Evolutionary conservation across 1,139 yeast genomes (phyloP), one percentile per base, ranked within the genome.

Genomic region (Lodderomyces elongisporus): DNA sequence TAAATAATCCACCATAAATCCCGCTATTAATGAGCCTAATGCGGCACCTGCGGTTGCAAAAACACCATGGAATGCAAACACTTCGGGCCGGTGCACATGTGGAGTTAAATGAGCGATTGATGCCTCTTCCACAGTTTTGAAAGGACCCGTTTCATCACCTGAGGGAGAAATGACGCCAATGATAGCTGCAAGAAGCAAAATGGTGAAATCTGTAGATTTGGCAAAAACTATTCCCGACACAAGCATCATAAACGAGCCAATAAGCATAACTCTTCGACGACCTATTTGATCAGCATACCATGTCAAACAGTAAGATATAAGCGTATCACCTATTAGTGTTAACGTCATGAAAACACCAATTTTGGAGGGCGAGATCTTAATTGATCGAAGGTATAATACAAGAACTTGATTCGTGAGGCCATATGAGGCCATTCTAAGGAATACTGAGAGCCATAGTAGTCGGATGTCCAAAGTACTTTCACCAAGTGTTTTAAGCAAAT

Each of bases 61-160:
- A 31, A 85, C 54, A 10, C 80, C 77, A 50, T 80, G 77, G 48
- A 77, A 68, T 0, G 95, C 88, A 61, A 79, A 87, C 1, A 85
- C 66, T 41, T 79, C 87, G 0, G 95, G 82, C 30, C 94, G 64
- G 37, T 75, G 74, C 32, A 66, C 68, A 31, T 69, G 69, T 0
- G 81, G 77, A 0, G 94, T 81, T 45, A 88, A 60, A 55, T 85
- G 94, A 0, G 96, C 95, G 37, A 88, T 66, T 20, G 85, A 73
- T 0, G 94, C 83, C 52, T 88, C 96, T 52, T 88, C 96, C 14
- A 88, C 78, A 1, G 94, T 78, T 49, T 85, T 82, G 58, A 88
- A 88, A 0, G 96, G 96, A 0, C 96, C 96, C 0, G 91, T 85
- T 51, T 88, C 96, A 48, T 82, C 91, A 12, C 96, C 95, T 25